Evolutionary conservation across 129 eudicot species (phyloP).

Genomic region (Deinandra increscens): DNA sequence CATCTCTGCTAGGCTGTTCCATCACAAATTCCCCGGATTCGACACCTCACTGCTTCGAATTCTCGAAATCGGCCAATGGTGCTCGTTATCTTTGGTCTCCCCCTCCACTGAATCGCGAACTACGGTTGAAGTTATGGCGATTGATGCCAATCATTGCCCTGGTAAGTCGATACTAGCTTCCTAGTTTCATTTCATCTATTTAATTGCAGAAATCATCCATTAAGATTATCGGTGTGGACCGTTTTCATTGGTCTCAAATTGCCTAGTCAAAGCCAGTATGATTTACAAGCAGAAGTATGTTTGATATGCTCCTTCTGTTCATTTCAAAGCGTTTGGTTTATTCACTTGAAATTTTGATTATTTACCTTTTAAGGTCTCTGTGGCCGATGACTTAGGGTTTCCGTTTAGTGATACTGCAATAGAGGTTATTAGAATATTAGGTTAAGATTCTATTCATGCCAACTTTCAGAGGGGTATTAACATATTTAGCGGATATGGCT

Average conservation of each 20-base stretch:
- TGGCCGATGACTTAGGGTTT: background rate
- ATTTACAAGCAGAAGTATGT: too few relatives aligned
- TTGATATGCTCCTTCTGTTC: too few relatives aligned
- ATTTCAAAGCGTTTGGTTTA: too few relatives aligned
- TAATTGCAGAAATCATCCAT: too few relatives aligned
- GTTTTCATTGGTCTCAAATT: too few relatives aligned
- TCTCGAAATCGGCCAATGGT: constrained; percentile 55
- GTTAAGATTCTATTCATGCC: background rate
- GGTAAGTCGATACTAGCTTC: constrained; percentile 33
- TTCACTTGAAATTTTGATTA: too few relatives aligned
- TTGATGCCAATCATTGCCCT: constrained; percentile 89
- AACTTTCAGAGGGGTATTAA: background rate
- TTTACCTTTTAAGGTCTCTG: background rate
- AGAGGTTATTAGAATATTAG: too few relatives aligned
- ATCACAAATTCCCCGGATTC: constrained; percentile 73
- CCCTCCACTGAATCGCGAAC: constrained; percentile 37
- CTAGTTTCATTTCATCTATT: background rate
- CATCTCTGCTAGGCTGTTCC: constrained; percentile 69
- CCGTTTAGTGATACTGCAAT: background rate
- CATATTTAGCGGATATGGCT: background rate
- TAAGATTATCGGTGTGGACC: too few relatives aligned
- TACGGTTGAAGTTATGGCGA: constrained; percentile 50
- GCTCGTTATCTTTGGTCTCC: constrained; percentile 46
- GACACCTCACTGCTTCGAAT: constrained; percentile 57
- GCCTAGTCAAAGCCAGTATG: too few relatives aligned